Evolutionary conservation across 2,329 filamentous ascomycete genomes (phyloP), one percentile per base, ranked within the genome.

Genomic region (Monilinia laxa): DNA sequence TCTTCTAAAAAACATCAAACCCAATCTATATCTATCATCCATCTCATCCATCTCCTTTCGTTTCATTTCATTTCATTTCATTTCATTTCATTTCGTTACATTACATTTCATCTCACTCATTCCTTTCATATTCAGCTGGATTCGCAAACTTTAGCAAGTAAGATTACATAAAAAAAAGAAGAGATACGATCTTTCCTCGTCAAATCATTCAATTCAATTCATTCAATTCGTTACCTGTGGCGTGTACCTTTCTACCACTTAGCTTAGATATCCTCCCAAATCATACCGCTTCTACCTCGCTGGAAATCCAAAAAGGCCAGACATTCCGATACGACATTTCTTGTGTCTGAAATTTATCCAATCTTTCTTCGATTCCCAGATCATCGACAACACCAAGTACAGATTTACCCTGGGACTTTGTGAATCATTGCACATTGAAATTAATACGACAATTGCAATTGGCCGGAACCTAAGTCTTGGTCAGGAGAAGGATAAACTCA

Each of bases 341-440:
- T 65, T 51, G 63, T 65, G 63, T 65, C 62, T 57, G 42, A 58
- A 52, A 58, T 40, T 18, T 42, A 23, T 31, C 45, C 63, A 60
- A 53, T 20, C 63, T 52, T 59, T 23, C 16, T 38, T 52, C 54
- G 9, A 52, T 25, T 23, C 18, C 35, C 31, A 59, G 23, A 65
- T 25, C 54, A 40, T 47, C 63, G 31, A 65, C 31, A 53, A 25
- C 42, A 45, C 54, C 45, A 65, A 65, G 54, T 52, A 28, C 55
- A 52, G 47, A 53, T 53, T 60, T n/a, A 49, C 12, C 25, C 18
- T 40, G 23, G 35, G 11, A 59, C 11, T 53, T 53, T 7, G 54
- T 65, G 31, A 35, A 58, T 58, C 63, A 60, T 52, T 59, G n/a
- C 45, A 59, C 53, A 52, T 65, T 65, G 56, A 31, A 53, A 40